A percentile compares a stretch with the other conserved stretches of the same genome.
Conservation (phyloP, 495 filamentous ascomycete species). For the Neurospora cerealis region DNA sequence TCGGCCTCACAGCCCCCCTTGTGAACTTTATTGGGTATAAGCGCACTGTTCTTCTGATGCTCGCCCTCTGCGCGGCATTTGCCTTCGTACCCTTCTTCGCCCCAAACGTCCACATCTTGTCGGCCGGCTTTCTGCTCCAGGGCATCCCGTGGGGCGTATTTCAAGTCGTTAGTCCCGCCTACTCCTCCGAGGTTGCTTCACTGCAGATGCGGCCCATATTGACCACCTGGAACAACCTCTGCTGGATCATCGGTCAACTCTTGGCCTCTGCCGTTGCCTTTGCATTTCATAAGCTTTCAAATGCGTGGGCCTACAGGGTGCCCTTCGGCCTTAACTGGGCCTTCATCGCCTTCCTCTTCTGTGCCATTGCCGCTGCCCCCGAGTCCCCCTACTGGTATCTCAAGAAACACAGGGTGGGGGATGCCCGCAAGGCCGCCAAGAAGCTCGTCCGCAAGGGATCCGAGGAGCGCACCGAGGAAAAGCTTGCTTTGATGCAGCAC, state of each 20-base stretch:
- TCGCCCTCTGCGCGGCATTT: slow-evolving; percentile 34
- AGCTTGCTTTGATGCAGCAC: slow-evolving; percentile 59
- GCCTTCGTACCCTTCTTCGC: slow-evolving; percentile 55
- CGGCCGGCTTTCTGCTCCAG: slow-evolving; percentile 57
- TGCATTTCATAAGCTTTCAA: slow-evolving; percentile 36
- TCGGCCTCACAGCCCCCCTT: slow-evolving; percentile 53
- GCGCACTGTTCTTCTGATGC: slow-evolving; percentile 39
- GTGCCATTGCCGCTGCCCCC: slow-evolving; percentile 53
- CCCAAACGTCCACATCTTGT: slow-evolving; percentile 46
- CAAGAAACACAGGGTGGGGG: slow-evolving; percentile 43
- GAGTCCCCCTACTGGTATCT: slow-evolving; percentile 75
- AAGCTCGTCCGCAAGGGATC: slow-evolving; percentile 42
- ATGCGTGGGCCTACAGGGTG: slow-evolving; percentile 49
- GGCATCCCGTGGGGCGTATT: slow-evolving; percentile 65
- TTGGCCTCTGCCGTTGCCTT: slow-evolving; percentile 50
- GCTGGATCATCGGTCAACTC: slow-evolving; percentile 60
- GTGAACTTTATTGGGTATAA: slow-evolving; percentile 54
- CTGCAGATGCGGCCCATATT: slow-evolving; percentile 46
- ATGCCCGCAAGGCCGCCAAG: slow-evolving; percentile 34
- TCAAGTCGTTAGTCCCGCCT: slow-evolving; percentile 41
- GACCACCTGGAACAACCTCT: slow-evolving; percentile 59
- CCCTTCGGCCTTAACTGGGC: slow-evolving; percentile 63
- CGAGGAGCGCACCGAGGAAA: slow-evolving; percentile 46
- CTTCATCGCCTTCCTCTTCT: slow-evolving; percentile 52
- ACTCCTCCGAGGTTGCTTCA: slow-evolving; percentile 53